Evolutionary conservation across 2,329 filamentous ascomycete genomes (phyloP).

Genomic region (Fusarium tjaetaba): DNA sequence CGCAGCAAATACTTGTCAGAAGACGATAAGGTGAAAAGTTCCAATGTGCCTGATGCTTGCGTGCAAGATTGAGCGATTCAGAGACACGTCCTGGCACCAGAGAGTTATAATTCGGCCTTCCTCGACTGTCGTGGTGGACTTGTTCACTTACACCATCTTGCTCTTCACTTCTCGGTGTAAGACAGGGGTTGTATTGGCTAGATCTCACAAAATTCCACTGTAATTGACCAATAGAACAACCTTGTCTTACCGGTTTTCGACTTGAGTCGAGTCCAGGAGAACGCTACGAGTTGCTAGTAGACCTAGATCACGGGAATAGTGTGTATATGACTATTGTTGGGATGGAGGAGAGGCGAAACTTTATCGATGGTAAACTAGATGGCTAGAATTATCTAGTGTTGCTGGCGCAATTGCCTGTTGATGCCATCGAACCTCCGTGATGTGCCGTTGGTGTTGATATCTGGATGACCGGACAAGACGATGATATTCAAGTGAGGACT

Average conservation of each 20-base stretch:
- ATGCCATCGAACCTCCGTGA: constrained; percentile 1
- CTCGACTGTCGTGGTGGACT: constrained; percentile 49
- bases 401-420: constrained; percentile 10
- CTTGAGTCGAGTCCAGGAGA: constrained; percentile 15
- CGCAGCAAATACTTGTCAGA: constrained; percentile 50
- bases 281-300: constrained; percentile 20
- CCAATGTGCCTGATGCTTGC: constrained; percentile 52
- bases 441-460: constrained; percentile 16
- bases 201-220: constrained; percentile 23
- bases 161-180: constrained; percentile 29
- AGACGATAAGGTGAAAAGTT: constrained; percentile 53
- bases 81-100: constrained; percentile 51
- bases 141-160: constrained; percentile 53
- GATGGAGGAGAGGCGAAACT: constrained; percentile 10
- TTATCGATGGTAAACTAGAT: constrained; percentile 17
- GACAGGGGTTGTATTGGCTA: constrained; percentile 43
- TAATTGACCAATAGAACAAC: constrained; percentile 43
- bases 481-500: neutral
- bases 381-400: neutral
- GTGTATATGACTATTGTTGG: constrained; percentile 22
- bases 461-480: neutral
- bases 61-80: constrained; percentile 53
- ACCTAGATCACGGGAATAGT: constrained; percentile 16
- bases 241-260: constrained; percentile 45
- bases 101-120: constrained; percentile 53